These are phyloP conservation scores for Erigeron philadelphicus DNA, from an alignment of 140 eudicot genomes.

Conservation along the genomic window DNA sequence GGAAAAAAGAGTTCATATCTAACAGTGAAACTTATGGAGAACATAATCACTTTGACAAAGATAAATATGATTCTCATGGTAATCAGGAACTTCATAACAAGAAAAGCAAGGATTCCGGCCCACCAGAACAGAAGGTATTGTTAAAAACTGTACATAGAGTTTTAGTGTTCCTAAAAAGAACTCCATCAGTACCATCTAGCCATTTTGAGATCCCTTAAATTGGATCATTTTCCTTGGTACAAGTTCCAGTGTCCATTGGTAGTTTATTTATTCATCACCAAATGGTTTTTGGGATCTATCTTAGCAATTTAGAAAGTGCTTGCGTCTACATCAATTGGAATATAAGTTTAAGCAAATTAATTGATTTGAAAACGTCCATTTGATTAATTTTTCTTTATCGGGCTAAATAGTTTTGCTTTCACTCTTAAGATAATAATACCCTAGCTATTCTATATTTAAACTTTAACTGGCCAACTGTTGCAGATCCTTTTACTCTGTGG, in stretches of 20 bases:
- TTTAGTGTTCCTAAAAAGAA: background rate
- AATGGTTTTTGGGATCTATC: background rate
- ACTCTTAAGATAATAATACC: background rate
- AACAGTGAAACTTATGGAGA: slow-evolving; percentile 27
- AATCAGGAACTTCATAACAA: slow-evolving; percentile 46
- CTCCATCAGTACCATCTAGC: background rate
- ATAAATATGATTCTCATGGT: slow-evolving; percentile 39
- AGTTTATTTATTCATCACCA: background rate
- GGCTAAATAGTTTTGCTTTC: slow-evolving; percentile 14
- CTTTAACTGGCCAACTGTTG: slow-evolving; percentile 16
- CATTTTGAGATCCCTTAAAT: background rate
- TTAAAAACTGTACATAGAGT: slow-evolving; percentile 12
- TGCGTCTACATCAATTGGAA: slow-evolving; percentile 16
- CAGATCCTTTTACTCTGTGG: slow-evolving; percentile 97
- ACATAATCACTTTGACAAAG: slow-evolving; percentile 34
- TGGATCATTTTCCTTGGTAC: background rate
- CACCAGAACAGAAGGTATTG: slow-evolving; percentile 88
- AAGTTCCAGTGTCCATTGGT: background rate
- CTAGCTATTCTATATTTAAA: slow-evolving; percentile 7
- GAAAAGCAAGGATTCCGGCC: slow-evolving; percentile 49
- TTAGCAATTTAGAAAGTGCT: slow-evolving; percentile 12
- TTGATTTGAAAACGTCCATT: slow-evolving; percentile 12
- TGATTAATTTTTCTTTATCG: background rate
- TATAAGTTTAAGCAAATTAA: slow-evolving; percentile 6
- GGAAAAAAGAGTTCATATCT: slow-evolving; percentile 41